Evolutionary conservation across 2,329 filamentous ascomycete species (phyloP).

Genomic region (Aphanocladium album): DNA sequence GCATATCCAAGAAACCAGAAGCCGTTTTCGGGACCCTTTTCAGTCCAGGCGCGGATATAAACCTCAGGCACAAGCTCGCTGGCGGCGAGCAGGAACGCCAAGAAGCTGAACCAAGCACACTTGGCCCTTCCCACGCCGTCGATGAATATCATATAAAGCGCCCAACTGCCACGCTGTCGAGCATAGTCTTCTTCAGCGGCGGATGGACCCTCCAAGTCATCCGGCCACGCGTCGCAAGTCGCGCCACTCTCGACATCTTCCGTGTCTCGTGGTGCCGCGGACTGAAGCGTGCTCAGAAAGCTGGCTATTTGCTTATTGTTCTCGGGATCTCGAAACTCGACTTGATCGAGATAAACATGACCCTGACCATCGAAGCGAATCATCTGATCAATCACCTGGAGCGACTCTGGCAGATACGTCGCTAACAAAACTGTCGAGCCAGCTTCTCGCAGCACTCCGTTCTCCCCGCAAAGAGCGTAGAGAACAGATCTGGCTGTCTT

Average conservation of each 20-base stretch:
- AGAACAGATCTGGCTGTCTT: not conserved
- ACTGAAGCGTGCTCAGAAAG: not conserved
- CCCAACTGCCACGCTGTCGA: not conserved
- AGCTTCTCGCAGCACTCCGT: not conserved
- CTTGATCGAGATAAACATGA: not conserved
- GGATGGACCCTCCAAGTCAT: not conserved
- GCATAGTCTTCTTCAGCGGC: not conserved
- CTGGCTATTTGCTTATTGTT: not conserved
- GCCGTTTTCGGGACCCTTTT: not conserved
- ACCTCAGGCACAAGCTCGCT: not conserved
- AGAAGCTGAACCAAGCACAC: not conserved
- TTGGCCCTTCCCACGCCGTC: not conserved
- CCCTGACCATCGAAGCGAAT: not conserved
- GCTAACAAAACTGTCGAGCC: not conserved
- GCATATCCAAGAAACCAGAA: not conserved
- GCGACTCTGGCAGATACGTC: not conserved
- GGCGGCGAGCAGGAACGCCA: not conserved
- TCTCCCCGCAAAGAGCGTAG: not conserved
- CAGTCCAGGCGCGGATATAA: not conserved
- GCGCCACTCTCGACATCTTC: too few species aligned
- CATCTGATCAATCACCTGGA: not conserved
- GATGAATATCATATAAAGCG: not conserved
- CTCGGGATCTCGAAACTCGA: not conserved
- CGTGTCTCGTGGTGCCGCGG: not conserved
- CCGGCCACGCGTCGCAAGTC: not conserved